Conservation (phyloP, 1,284 basidiomycete genomes). For the Phenoliferia sp. region DNA sequence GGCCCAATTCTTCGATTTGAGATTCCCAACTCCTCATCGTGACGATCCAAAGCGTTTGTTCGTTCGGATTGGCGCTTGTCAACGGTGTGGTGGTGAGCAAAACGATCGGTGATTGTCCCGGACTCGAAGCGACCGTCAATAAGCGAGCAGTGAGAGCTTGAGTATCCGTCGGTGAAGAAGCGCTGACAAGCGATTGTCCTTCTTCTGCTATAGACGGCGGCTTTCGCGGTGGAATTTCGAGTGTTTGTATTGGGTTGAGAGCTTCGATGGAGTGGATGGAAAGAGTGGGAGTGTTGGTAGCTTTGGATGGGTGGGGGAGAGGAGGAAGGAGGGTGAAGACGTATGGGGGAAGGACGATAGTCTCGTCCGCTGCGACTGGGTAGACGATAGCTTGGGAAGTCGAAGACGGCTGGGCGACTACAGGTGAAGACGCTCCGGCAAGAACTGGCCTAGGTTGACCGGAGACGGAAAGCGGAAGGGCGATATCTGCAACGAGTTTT, state of each 20-base stretch:
- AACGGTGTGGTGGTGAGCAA: constrained; percentile 63
- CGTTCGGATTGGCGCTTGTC: constrained; percentile 47
- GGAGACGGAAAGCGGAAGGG: constrained; percentile 45
- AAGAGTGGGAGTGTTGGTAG: constrained; percentile 43
- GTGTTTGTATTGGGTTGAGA: constrained; percentile 57
- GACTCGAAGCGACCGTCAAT: constrained; percentile 53
- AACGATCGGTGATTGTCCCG: constrained; percentile 53
- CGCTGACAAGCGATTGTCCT: background rate
- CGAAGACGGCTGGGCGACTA: background rate
- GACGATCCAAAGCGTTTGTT: constrained; percentile 73
- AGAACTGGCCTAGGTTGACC: constrained; percentile 2
- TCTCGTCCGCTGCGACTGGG: constrained; percentile 15
- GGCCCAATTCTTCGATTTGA: constrained; percentile 80
- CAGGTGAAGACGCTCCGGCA: background rate
- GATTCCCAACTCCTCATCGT: constrained; percentile 66
- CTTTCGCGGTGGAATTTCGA: constrained; percentile 59
- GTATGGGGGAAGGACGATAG: constrained; percentile 64
- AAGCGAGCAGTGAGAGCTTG: constrained; percentile 46
- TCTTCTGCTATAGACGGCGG: constrained; percentile 26
- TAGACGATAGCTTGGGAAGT: constrained; percentile 1
- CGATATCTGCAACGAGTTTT: constrained; percentile 48
- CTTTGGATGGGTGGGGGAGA: constrained; percentile 10
- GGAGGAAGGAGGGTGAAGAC: constrained; percentile 62
- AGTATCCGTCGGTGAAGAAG: background rate
- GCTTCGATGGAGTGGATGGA: constrained; percentile 69